Evolutionary conservation across 371 early-diverging fungal genomes (phyloP).

Genomic region (Rhizomucor miehei): DNA sequence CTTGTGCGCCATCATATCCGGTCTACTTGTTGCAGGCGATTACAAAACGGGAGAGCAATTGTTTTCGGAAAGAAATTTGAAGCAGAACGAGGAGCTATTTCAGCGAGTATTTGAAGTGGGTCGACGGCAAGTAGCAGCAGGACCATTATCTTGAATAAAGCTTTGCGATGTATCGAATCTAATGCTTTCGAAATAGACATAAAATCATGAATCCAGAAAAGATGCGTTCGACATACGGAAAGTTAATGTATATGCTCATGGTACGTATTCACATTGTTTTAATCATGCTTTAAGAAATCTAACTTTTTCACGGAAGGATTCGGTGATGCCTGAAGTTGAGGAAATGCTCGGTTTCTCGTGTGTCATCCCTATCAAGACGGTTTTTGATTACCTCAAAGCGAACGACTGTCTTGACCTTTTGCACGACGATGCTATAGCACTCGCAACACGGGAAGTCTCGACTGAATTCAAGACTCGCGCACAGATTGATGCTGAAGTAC

Average conservation of each 20-base stretch:
- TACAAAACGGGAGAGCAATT: slow-evolving; percentile 82
- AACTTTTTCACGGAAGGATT: slow-evolving; percentile 57
- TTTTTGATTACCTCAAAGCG: slow-evolving; percentile 70
- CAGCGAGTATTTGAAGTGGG: slow-evolving; percentile 93
- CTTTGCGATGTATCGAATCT: too few species aligned
- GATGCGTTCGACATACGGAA: slow-evolving; percentile 93
- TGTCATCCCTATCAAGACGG: slow-evolving; percentile 85
- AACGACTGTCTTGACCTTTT: slow-evolving; percentile 66
- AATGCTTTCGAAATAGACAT: slow-evolving; percentile 60
- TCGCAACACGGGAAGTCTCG: slow-evolving; percentile 90
- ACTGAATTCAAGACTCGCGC: slow-evolving; percentile 74
- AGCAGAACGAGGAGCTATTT: slow-evolving; percentile 84
- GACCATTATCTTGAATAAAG: too few species aligned
- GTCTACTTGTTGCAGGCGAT: slow-evolving; percentile 80
- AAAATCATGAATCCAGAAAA: slow-evolving; percentile 99
- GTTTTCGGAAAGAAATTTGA: slow-evolving; percentile 76
- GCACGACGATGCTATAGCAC: slow-evolving; percentile 73
- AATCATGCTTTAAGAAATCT: too few species aligned
- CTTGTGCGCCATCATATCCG: slow-evolving; percentile 89
- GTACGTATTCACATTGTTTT: slow-evolving; percentile 21
- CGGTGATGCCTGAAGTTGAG: slow-evolving; percentile 84
- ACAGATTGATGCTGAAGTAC: slow-evolving; percentile 82
- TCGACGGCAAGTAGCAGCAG: slow-evolving; percentile 54
- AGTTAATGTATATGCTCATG: slow-evolving; percentile 90
- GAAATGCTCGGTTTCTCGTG: slow-evolving; percentile 81